Evolutionary conservation across 1,284 basidiomycete species (phyloP).

Genomic region (Rhodofomes roseus): DNA sequence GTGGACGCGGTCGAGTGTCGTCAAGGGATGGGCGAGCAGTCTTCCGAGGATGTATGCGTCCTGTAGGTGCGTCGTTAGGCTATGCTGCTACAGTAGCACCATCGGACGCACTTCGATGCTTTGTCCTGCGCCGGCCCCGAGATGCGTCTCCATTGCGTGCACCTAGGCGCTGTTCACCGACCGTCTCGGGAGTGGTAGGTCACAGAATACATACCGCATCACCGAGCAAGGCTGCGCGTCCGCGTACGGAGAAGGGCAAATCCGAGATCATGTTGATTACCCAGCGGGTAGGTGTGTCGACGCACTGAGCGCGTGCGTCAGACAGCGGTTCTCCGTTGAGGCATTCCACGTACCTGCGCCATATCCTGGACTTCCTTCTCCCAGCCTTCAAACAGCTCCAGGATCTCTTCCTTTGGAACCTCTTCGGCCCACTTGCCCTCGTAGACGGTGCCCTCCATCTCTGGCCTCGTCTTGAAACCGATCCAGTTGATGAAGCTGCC

Average conservation of each 20-base stretch:
- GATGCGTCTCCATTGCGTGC: constrained; percentile 48
- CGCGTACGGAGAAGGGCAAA: constrained; percentile 34
- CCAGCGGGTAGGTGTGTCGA: constrained; percentile 41
- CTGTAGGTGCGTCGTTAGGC: constrained; percentile 11
- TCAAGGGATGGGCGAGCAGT: constrained; percentile 25
- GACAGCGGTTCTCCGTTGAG: background rate
- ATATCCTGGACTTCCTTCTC: constrained; percentile 35
- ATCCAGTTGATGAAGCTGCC: constrained; percentile 35
- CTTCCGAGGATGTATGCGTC: constrained; percentile 35
- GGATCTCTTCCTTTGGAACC: constrained; percentile 31
- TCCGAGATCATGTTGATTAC: constrained; percentile 37
- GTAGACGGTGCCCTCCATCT: constrained; percentile 31
- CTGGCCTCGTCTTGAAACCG: constrained; percentile 34
- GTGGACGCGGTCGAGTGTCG: constrained; percentile 17
- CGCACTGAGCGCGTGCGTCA: constrained; percentile 21
- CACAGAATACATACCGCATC: constrained; percentile 34
- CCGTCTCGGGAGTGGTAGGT: background rate
- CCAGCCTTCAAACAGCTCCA: constrained; percentile 31
- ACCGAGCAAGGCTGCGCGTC: constrained; percentile 38
- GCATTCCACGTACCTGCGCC: constrained; percentile 22
- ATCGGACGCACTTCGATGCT: constrained; percentile 45
- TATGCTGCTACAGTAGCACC: no score
- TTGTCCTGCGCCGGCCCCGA: constrained; percentile 52
- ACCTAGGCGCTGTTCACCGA: constrained; percentile 30
- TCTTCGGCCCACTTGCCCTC: constrained; percentile 32